Conservation (phyloP, 208 protist genomes). For the Blastocrithidia nonstop region DNA sequence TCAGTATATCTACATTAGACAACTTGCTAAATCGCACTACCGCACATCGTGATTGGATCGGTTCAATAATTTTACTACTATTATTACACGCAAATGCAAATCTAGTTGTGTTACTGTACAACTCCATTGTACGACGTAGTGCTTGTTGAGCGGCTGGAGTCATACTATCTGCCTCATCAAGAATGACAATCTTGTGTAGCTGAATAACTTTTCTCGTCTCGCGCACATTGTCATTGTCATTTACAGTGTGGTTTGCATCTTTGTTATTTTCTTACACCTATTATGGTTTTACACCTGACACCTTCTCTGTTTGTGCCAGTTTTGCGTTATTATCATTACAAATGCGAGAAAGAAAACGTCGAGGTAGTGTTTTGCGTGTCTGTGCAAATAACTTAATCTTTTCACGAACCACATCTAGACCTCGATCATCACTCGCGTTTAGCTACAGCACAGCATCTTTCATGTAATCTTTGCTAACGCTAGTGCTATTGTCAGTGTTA, state of each 20-base stretch:
- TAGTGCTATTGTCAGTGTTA: constrained; percentile 4
- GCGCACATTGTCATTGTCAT: constrained; percentile 2
- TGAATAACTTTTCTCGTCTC: constrained; percentile 8
- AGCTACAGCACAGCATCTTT: constrained; percentile 97
- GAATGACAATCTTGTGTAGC: constrained; percentile 98
- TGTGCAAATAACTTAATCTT: constrained; percentile 98
- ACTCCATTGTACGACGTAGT: constrained; percentile 97
- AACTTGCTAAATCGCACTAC: constrained; percentile 78
- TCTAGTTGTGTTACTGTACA: constrained; percentile 93
- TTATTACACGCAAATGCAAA: constrained; percentile 99
- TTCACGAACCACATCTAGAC: constrained; percentile 95
- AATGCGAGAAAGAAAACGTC: constrained; percentile 8
- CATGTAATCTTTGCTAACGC: constrained; percentile 26
- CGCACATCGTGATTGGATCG: constrained; percentile 94
- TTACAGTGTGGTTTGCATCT: no score
- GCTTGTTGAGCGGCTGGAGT: constrained; percentile 96
- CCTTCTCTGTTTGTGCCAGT: no score
- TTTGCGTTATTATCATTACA: no score
- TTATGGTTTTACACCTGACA: no score
- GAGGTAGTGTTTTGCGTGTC: constrained; percentile 83
- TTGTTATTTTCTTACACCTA: no score
- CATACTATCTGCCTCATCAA: constrained; percentile 99
- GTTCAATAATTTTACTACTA: constrained; percentile 98
- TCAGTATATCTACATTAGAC: constrained; percentile 85
- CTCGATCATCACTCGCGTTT: constrained; percentile 99